These are phyloP conservation scores for Carpinus viminea DNA, from an alignment of 306 rosid genomes.

Conservation along the genomic window DNA sequence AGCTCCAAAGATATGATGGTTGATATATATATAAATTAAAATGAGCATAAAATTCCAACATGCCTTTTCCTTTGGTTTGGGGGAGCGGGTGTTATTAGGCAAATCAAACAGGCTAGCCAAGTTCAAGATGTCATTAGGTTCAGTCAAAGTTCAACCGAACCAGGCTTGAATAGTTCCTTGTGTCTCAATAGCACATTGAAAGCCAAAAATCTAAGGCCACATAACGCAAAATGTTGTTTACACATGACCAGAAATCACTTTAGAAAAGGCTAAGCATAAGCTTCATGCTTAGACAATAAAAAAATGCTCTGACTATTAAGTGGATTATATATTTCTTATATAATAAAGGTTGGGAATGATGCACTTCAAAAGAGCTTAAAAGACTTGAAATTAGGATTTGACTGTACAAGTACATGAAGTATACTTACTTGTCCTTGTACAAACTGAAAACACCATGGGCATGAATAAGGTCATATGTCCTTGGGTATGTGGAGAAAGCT, in stretches of 20 bases:
- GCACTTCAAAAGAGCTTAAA: neutral
- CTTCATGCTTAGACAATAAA: neutral
- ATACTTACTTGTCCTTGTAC: slow-evolving; percentile 76
- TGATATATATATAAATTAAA: no score
- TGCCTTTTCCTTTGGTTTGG: no score
- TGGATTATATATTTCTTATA: neutral
- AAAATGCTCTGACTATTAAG: neutral
- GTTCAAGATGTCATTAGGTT: neutral
- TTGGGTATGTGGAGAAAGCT: slow-evolving; percentile 90
- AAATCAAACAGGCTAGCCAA: neutral
- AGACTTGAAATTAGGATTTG: slow-evolving; percentile 9
- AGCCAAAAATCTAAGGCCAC: neutral
- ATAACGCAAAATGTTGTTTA: neutral
- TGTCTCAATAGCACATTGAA: neutral
- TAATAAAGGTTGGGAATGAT: neutral
- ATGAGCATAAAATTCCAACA: no score
- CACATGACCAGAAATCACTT: neutral
- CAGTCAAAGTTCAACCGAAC: neutral
- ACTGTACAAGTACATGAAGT: slow-evolving; percentile 10
- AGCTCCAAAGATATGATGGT: no score
- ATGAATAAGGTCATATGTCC: slow-evolving; percentile 97
- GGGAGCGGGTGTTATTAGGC: no score
- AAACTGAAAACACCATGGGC: slow-evolving; percentile 78
- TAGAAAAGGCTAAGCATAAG: neutral
- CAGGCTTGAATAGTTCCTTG: neutral